phyloP scores from a whole-genome alignment of 1,284 basidiomycete species.

The Cutaneotrichosporon cyanovorans region DNA sequence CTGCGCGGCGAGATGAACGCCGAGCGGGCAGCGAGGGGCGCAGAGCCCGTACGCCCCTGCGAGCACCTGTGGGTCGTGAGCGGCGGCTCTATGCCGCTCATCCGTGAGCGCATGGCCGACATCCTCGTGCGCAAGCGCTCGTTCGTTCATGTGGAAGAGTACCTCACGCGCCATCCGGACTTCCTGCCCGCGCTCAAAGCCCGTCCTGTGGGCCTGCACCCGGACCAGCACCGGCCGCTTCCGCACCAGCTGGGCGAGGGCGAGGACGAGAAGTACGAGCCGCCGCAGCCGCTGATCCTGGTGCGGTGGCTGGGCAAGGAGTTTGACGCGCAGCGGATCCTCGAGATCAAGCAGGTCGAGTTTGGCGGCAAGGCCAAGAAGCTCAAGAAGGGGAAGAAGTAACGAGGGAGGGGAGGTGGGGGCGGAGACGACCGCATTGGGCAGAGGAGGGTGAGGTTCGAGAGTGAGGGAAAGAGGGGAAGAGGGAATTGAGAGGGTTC shows the following conservation, averaged over 20 bases:
- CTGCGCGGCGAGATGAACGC: conserved; percentile 34
- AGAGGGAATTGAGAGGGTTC: too few relatives aligned
- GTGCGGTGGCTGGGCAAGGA: conserved; percentile 44
- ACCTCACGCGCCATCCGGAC: conserved; percentile 43
- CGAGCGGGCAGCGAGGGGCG: conserved; percentile 16
- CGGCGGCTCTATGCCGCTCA: conserved; percentile 38
- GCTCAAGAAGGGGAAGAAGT: conserved; percentile 21
- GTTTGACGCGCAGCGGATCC: conserved; percentile 36
- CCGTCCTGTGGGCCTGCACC: conserved; percentile 41
- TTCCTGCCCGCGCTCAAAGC: conserved; percentile 36
- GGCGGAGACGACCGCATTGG: too few relatives aligned
- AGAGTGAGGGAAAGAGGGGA: too few relatives aligned
- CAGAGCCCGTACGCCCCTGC: conserved; percentile 31
- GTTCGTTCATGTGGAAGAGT: conserved; percentile 45
- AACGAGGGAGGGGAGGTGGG: too few relatives aligned
- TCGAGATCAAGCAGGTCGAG: conserved; percentile 44
- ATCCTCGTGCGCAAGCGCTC: conserved; percentile 39
- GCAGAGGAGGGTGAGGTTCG: too few relatives aligned
- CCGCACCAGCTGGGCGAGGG: conserved; percentile 8
- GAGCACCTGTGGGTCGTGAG: conserved; percentile 46
- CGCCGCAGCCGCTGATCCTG: conserved; percentile 34
- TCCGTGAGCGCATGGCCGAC: conserved; percentile 42
- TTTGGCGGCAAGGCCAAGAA: conserved; percentile 42
- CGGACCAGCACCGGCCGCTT: conserved; percentile 29
- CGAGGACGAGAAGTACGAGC: conserved; percentile 13